Evolutionary conservation across 169 alveolate species (phyloP), one percentile per base, ranked within the genome.

Genomic region (Miamiensis avidus): DNA sequence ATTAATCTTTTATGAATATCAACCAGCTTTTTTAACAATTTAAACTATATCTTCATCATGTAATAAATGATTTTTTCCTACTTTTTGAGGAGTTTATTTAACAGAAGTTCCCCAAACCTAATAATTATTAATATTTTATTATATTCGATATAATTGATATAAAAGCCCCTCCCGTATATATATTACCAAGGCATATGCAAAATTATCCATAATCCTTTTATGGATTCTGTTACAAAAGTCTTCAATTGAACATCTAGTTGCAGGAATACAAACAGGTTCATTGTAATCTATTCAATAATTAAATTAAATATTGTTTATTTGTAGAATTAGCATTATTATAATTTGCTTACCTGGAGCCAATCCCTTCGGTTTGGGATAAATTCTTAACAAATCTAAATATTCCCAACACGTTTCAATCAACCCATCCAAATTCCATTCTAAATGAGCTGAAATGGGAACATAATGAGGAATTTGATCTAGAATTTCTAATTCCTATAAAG

Each of bases 291-390:
- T n/a, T n/a, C n/a, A n/a, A n/a, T n/a, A n/a, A n/a, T n/a, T n/a
- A n/a, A n/a, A n/a, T n/a, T n/a, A n/a, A n/a, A n/a, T n/a, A n/a
- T n/a, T n/a, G n/a, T n/a, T n/a, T n/a, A n/a, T n/a, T n/a, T n/a
- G n/a, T n/a, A n/a, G n/a, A n/a, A n/a, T n/a, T n/a, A n/a, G n/a
- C n/a, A n/a, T n/a, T n/a, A n/a, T n/a, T n/a, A n/a, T n/a, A n/a
- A n/a, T n/a, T n/a, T n/a, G n/a, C n/a, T n/a, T n/a, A n/a, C n/a
- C n/a, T 0, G 99, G 99, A 29, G 96, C 96, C 81, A 96, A 97
- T 31, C 99, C 99, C 91, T 97, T 98, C 34, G 99, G 99, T 92
- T 99, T 99, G n/a, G 99, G 98, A 94, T 99, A 99, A 29, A 98
- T 96, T 82, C 99, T 95, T 76, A 98, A 95, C 32, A 99, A 87